Base-by-base conservation (phyloP, 164 flowering plant genomes). In the Protea cynaroides region DNA sequence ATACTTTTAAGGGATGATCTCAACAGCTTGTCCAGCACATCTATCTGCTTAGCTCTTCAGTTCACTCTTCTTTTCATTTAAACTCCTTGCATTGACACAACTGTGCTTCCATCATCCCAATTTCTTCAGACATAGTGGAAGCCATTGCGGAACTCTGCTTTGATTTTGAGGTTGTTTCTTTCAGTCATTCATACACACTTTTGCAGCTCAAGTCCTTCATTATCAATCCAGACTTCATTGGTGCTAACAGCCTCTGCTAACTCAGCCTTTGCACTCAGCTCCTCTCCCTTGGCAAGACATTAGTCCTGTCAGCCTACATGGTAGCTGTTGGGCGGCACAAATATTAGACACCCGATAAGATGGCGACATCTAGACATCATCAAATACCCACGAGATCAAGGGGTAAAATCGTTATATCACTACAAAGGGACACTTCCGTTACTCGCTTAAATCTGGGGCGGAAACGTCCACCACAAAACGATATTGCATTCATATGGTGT, bases 81-180 rank as follows among this genome's bases (percentile, higher is more conserved):
- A 55, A 60, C 22, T 81, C 85, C 72, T 94, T 86, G 81, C 89
- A 87, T 36, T 93, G 84, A 69, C 76, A 86, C 78, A 87, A 67
- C 72, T 91, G 99, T 59, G 82, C 75, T 81, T 87, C 89, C 93
- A 91, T 83, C 96, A 91, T 86, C 63, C 63, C 87, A 84, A 87
- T 76, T 80, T 94, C 99, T 77, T 84, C 89, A 24, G 96, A 83
- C 72, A 91, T 77, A 58, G 97, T 95, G 4, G 90, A 84, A 21
- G 86, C 84, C 99, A 94, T 94, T 21, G 87, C 89, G 49, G 68
- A 78, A 89, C 81, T 94, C 99, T 24, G 76, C 75, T 76, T 87
- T 91, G 46, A 83, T 72, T 74, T 88, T 95, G 71, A 86, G 76
- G 66, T 91, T 92, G 77, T 91, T 94, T 62, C 76, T 89, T 65